phyloP scores from a whole-genome alignment of 352 stramenopile genomes.

The Globisporangium uncinulatum region DNA sequence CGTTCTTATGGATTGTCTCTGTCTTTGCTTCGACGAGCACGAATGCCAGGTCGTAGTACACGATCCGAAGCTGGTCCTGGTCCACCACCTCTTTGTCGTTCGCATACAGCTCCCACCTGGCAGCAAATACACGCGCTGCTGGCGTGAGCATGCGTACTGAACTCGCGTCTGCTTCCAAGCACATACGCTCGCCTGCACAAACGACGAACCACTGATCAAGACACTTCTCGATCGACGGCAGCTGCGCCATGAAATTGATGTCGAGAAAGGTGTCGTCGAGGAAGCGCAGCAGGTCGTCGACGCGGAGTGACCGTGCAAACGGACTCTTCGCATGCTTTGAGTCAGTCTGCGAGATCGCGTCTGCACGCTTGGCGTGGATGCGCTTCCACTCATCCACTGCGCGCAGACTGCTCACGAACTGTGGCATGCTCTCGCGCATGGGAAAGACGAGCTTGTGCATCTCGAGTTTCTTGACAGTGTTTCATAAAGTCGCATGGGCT shows the following conservation, averaged over 20 bases:
- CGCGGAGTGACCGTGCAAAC: conserved; percentile 48
- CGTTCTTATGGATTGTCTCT: conserved; percentile 73
- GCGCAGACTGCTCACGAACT: conserved; percentile 69
- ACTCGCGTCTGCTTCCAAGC: neutral
- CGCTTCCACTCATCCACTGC: conserved; percentile 71
- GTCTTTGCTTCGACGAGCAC: conserved; percentile 74
- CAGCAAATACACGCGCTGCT: neutral
- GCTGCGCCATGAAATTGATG: conserved; percentile 79
- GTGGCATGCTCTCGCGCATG: conserved; percentile 73
- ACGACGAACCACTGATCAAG: conserved; percentile 51
- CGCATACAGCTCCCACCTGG: conserved; percentile 46
- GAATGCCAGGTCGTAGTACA: conserved; percentile 70
- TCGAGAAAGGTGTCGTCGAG: conserved; percentile 70
- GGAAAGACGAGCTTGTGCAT: conserved; percentile 51
- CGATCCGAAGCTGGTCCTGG: conserved; percentile 54
- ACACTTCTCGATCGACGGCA: conserved; percentile 80
- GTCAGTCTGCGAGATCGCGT: conserved; percentile 49
- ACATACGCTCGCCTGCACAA: neutral
- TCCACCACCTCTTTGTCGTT: conserved; percentile 34
- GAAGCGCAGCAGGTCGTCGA: conserved; percentile 65
- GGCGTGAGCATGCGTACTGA: neutral
- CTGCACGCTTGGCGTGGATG: conserved; percentile 43
- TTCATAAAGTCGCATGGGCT: no score
- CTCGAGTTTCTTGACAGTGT: neutral
- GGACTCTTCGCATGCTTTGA: conserved; percentile 75